A percentile compares a stretch with the other conserved stretches of the same genome.
phyloP scores from a whole-genome alignment of 2,329 filamentous ascomycete genomes.

The Fusarium sp. region DNA sequence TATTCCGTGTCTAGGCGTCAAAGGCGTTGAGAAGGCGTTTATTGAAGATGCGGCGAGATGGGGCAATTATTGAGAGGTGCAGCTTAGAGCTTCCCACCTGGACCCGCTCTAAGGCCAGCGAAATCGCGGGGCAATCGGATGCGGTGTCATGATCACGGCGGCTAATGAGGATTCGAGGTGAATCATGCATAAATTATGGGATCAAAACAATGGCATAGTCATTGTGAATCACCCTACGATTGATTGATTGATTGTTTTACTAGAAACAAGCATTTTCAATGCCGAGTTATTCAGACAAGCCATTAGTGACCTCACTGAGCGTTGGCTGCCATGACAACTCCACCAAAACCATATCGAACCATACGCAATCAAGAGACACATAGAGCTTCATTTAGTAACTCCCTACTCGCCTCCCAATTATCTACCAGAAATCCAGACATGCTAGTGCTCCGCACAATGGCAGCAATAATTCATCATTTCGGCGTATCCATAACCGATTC shows the following conservation, averaged over 20 bases:
- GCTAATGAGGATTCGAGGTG: neutral
- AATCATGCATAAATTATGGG: constrained; percentile 5
- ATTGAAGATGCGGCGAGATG: constrained; percentile 32
- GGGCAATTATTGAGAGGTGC: constrained; percentile 26
- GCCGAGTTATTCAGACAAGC: neutral
- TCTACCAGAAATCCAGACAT: constrained; percentile 46
- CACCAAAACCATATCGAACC: constrained; percentile 12
- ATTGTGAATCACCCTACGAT: neutral
- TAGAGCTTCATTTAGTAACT: constrained; percentile 40
- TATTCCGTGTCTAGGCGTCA: constrained; percentile 23
- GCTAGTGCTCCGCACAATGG: constrained; percentile 33
- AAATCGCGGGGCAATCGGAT: constrained; percentile 44
- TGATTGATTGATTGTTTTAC: neutral
- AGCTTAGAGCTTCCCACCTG: constrained; percentile 35
- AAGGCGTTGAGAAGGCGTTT: constrained; percentile 27
- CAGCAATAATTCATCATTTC: constrained; percentile 45
- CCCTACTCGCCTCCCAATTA: constrained; percentile 38
- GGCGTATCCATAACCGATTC: constrained; percentile 38
- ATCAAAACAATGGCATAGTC: neutral
- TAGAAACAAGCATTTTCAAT: neutral
- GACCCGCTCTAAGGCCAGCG: constrained; percentile 19
- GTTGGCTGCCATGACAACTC: neutral
- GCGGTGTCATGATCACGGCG: constrained; percentile 32
- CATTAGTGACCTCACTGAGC: neutral
- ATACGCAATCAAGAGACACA: constrained; percentile 26